Evolutionary conservation across 768 basidiomycete species (phyloP).

Genomic region (Vishniacozyma victoriae): DNA sequence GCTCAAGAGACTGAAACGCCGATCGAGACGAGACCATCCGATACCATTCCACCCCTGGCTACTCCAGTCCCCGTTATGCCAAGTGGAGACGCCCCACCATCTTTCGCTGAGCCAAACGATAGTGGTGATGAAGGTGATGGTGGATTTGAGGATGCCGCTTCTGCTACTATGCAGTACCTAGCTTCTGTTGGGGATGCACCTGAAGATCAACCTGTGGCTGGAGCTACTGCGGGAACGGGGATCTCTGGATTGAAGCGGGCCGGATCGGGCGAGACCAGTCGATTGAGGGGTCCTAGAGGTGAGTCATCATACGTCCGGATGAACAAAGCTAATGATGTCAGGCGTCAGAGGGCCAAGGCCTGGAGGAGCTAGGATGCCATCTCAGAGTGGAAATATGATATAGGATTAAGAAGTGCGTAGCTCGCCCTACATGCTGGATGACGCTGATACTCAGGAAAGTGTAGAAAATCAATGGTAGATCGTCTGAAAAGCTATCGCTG

Average conservation of each 20-base stretch:
- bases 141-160: conserved; percentile 5
- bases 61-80: conserved; percentile 1
- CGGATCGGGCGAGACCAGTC: conserved; percentile 22
- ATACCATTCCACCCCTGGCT: neutral
- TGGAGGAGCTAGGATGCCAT: conserved; percentile 7
- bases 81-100: neutral
- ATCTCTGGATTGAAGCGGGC: conserved; percentile 23
- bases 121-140: neutral
- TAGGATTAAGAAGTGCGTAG: no score
- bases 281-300: conserved; percentile 36
- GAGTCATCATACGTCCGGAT: neutral
- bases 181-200: neutral
- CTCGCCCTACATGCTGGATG: no score
- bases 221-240: conserved; percentile 2
- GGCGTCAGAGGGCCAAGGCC: conserved; percentile 36
- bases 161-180: conserved; percentile 10
- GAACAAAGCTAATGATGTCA: neutral
- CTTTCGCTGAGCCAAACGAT: neutral
- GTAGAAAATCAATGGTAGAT: no score
- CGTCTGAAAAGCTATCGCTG: no score
- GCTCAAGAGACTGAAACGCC: neutral
- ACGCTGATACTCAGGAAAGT: no score
- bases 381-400: no score
- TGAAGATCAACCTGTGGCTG: conserved; percentile 8
- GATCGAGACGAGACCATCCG: neutral